Percentiles rank a stretch among this genome's conserved stretches.
Evolutionary conservation across 139 green algal genomes (phyloP).

Genomic region (Marvania coccoides): DNA sequence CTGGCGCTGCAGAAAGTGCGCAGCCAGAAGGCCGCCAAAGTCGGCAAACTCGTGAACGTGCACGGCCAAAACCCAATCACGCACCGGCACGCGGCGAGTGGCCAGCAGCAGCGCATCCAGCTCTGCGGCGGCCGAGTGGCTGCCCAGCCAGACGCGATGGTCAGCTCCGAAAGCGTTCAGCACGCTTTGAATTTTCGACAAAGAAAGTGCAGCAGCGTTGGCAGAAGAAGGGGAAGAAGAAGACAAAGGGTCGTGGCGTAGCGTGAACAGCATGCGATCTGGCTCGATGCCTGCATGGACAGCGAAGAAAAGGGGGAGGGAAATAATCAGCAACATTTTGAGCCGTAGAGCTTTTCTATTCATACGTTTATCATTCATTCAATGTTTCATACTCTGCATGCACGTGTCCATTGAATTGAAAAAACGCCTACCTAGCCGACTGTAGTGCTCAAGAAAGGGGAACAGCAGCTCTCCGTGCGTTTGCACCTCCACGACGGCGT

Average conservation of each 20-base stretch:
- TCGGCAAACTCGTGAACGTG: not conserved
- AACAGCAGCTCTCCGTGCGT: not conserved
- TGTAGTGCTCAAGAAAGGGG: conserved; percentile 15
- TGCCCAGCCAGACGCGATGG: not conserved
- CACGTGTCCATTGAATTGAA: too few species aligned
- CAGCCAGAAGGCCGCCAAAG: not conserved
- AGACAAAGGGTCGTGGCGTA: not conserved
- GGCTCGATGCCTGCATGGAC: not conserved
- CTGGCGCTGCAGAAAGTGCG: conserved; percentile 2
- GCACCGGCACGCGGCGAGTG: not conserved
- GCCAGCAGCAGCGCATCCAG: not conserved
- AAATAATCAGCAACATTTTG: too few species aligned
- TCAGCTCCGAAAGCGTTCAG: not conserved
- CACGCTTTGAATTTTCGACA: not conserved
- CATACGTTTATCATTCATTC: too few species aligned
- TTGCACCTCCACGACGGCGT: not conserved
- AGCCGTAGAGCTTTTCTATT: too few species aligned
- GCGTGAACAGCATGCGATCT: conserved; percentile 5
- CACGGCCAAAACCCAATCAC: conserved; percentile 16
- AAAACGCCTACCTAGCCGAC: not conserved
- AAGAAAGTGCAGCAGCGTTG: not conserved
- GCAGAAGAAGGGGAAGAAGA: too few species aligned
- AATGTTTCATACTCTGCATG: too few species aligned
- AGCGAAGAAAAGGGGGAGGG: not conserved
- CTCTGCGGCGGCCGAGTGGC: not conserved